A percentile compares a stretch with the other conserved stretches of the same genome.
These are phyloP conservation scores for Trichoderma cornu-damae DNA, from an alignment of 2,329 filamentous ascomycete genomes.

Conservation along the genomic window DNA sequence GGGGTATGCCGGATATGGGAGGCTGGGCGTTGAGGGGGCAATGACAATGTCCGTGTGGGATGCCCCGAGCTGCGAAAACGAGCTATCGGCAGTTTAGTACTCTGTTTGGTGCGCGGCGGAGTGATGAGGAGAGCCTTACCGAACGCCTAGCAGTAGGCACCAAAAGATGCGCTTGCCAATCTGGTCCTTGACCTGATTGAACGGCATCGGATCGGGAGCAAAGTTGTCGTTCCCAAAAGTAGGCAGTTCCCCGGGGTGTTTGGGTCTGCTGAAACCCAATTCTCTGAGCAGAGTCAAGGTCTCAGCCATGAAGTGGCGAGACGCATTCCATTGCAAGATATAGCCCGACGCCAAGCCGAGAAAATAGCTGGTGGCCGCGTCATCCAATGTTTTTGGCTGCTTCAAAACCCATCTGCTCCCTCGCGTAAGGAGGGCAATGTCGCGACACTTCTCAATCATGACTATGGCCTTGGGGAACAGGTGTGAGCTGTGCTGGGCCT, in stretches of 20 bases:
- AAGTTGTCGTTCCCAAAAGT: conserved; percentile 39
- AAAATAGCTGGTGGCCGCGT: conserved; percentile 71
- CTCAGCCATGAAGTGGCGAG: conserved; percentile 67
- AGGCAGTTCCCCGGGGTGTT: conserved; percentile 36
- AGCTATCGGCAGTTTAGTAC: conserved; percentile 41
- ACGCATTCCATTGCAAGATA: conserved; percentile 61
- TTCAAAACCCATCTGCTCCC: conserved; percentile 49
- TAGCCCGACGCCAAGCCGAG: conserved; percentile 62
- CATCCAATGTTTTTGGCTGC: conserved; percentile 46
- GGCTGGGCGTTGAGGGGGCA: conserved; percentile 67
- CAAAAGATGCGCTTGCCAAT: conserved; percentile 78
- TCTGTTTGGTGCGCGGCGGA: too few relatives aligned
- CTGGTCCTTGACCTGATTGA: conserved; percentile 68
- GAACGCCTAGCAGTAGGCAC: conserved; percentile 69
- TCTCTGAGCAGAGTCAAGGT: conserved; percentile 63
- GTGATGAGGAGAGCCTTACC: conserved; percentile 41
- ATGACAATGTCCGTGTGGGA: conserved; percentile 68
- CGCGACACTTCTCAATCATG: conserved; percentile 65
- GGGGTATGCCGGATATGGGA: conserved; percentile 74
- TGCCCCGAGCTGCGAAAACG: conserved; percentile 71
- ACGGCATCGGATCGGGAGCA: conserved; percentile 41
- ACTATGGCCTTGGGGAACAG: conserved; percentile 64
- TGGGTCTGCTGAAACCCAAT: conserved; percentile 59
- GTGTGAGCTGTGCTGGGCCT: conserved; percentile 56
- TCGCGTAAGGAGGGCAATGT: conserved; percentile 62